Base-by-base conservation (phyloP, 208 protist species). In the Wallacemonas sp. region DNA sequence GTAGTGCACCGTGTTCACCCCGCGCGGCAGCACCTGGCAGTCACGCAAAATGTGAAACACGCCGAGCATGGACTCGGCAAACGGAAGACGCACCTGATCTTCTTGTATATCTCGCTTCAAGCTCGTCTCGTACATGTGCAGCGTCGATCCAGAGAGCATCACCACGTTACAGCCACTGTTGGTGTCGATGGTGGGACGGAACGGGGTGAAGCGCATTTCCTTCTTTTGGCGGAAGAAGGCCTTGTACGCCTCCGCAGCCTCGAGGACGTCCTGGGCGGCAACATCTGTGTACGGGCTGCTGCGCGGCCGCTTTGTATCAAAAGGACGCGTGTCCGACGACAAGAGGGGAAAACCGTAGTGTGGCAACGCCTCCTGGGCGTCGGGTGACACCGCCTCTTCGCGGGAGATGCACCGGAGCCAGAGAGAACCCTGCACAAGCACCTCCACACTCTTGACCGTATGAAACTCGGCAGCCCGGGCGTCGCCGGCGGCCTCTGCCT, bases 51-150 rank as follows among this genome's bases (percentile, higher is more conserved):
- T 54, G 61, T 94, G 82, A 28, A 91, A 62, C 22, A 94, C 68
- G 39, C 88, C 88, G 2, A 94, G 71, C 82, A 94, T 84, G 38
- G 87, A 77, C 72, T 92, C 82, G 5, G 85, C 84, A 66, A 94
- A 94, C 54, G 64, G 82, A 39, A 75, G 65, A n/a, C 88, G 85
- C 41, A 94, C 81, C 54, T 90, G 70, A 34, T 90, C 85, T 63
- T 94, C 84, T 21, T 82, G 62, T 11, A 94, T 77, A 38, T 69
- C 61, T 17, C 74, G 66, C 70, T 90, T 94, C 24, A 83, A 59
- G 39, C 77, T 86, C n/a, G 88, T 94, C 55, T 92, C 85, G 69
- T 94, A 92, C 24, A 94, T 73, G 65, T 94, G 88, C 53, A 94
- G 70, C 19, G 85, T 88, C 28, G 75, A 84, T 26, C 82, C 82